Percentiles rank a stretch among this genome's conserved stretches.
phyloP scores from a whole-genome alignment of 2,329 filamentous ascomycete species.

The Xenoacremonium recifei region DNA sequence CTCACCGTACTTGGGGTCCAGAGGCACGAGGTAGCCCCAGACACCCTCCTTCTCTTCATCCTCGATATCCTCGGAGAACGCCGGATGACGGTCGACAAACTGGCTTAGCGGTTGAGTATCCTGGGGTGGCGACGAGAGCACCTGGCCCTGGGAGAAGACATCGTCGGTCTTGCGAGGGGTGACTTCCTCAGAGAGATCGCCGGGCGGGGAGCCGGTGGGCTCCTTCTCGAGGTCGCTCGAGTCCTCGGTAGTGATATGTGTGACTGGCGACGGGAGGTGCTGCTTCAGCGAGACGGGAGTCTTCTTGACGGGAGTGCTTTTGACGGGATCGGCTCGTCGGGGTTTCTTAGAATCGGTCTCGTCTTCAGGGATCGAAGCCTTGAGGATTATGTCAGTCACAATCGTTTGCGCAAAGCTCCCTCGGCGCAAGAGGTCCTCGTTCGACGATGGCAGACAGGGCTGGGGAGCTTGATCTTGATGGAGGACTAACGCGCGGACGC shows the following conservation, averaged over 20 bases:
- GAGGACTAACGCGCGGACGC: slow-evolving; percentile 66
- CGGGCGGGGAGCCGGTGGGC: slow-evolving; percentile 67
- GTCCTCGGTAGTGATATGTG: slow-evolving; percentile 55
- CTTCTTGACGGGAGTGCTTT: slow-evolving; percentile 50
- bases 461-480: slow-evolving; percentile 4
- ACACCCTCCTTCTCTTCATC: slow-evolving; percentile 83
- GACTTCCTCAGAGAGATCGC: slow-evolving; percentile 55
- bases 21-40: slow-evolving; percentile 90
- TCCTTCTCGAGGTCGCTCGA: slow-evolving; percentile 65
- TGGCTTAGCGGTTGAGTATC: slow-evolving; percentile 64
- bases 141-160: slow-evolving; percentile 42
- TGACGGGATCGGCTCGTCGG: slow-evolving; percentile 72
- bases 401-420: too few species aligned
- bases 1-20: slow-evolving; percentile 67
- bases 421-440: too few species aligned
- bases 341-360: slow-evolving; percentile 76
- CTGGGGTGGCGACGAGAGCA: slow-evolving; percentile 61
- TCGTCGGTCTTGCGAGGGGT: slow-evolving; percentile 51
- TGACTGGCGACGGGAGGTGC: slow-evolving; percentile 80
- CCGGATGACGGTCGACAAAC: slow-evolving; percentile 68
- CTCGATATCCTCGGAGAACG: slow-evolving; percentile 77
- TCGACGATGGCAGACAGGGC: slow-evolving; percentile 6
- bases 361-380: slow-evolving; percentile 67
- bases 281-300: slow-evolving; percentile 62
- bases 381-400: slow-evolving; percentile 21